phyloP scores from a whole-genome alignment of 345 rosid genomes.

The Syzygium aqueum region DNA sequence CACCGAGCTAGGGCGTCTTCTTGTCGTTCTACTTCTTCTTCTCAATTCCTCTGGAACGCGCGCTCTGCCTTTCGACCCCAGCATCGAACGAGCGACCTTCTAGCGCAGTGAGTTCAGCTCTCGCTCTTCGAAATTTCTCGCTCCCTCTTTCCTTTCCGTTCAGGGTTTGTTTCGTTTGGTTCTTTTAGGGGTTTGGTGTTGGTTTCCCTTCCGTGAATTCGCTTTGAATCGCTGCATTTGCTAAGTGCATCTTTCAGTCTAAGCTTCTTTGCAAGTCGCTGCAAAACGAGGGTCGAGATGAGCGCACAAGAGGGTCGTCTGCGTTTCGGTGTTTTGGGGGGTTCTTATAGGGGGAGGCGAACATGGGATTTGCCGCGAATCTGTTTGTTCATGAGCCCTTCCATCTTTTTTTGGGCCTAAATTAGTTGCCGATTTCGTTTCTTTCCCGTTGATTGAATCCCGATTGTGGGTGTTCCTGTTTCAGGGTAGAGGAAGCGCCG shows the following conservation, averaged over 20 bases:
- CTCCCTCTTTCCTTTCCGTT: no score
- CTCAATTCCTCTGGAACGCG: not conserved
- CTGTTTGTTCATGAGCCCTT: not conserved
- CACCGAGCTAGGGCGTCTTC: rapidly evolving
- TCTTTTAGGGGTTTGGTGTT: no score
- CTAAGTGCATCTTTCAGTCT: not conserved
- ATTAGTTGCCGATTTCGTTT: not conserved
- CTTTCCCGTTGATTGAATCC: conserved; percentile 1
- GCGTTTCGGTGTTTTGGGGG: not conserved
- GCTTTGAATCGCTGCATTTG: not conserved
- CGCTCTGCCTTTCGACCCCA: not conserved
- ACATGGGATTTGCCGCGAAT: not conserved
- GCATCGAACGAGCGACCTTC: not conserved
- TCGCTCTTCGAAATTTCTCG: no score
- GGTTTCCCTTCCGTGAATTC: not conserved
- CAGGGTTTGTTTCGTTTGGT: no score
- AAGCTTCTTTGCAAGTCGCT: not conserved
- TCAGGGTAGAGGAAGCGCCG: not conserved
- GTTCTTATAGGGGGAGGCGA: not conserved
- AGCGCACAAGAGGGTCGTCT: not conserved
- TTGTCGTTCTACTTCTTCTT: not conserved
- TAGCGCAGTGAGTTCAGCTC: not conserved
- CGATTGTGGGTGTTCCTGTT: not conserved
- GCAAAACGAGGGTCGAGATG: not conserved
- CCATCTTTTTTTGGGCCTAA: not conserved